Evolutionary conservation across 179 eudicot species (phyloP).

Genomic region (Patellifolia procumbens): DNA sequence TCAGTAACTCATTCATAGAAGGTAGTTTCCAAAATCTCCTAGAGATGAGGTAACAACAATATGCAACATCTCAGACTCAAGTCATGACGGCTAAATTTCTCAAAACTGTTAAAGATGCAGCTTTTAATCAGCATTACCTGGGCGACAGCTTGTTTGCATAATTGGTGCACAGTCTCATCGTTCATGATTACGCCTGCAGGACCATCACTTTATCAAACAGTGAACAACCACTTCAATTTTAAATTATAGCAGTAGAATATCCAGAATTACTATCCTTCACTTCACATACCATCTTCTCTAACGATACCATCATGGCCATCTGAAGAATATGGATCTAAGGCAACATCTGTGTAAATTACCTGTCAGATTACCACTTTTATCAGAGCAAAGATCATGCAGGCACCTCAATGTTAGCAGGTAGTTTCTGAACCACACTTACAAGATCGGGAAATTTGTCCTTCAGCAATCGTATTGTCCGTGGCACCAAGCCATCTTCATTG

Average conservation of each 20-base stretch:
- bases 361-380: slow-evolving; percentile 25
- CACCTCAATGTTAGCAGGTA: background rate
- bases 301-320: slow-evolving; percentile 99
- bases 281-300: slow-evolving; percentile 85
- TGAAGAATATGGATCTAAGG: slow-evolving; percentile 97
- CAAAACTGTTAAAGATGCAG: background rate
- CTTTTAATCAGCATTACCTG: slow-evolving; percentile 53
- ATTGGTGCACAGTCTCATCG: slow-evolving; percentile 94
- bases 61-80: background rate
- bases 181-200: slow-evolving; percentile 90
- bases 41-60: background rate
- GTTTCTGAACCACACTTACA: slow-evolving; percentile 49
- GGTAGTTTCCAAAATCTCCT: background rate
- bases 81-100: background rate
- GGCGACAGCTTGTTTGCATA: slow-evolving; percentile 95
- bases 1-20: background rate
- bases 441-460: slow-evolving; percentile 98
- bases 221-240: background rate
- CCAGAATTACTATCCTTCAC: background rate
- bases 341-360: slow-evolving; percentile 95
- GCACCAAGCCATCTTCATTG: slow-evolving; percentile 92
- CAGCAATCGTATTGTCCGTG: slow-evolving; percentile 79
- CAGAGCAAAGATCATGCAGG: slow-evolving; percentile 18
- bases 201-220: background rate
- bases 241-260: background rate